Base-by-base conservation (phyloP, 78 protist species). In the Chrysochromulina tobinii region DNA sequence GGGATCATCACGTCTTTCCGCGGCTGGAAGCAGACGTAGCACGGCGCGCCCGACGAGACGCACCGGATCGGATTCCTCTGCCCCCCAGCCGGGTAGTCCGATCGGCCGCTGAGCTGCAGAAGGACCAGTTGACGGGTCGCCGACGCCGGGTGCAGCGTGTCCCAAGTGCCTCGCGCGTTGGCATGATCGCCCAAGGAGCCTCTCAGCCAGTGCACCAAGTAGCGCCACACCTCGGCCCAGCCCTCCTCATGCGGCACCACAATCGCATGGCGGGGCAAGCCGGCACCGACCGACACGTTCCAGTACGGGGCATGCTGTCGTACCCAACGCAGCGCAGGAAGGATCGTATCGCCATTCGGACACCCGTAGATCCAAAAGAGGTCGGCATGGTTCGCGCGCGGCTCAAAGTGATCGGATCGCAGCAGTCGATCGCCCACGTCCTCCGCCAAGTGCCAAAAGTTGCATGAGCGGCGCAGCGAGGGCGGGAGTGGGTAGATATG, bases 361-460 rank as follows among this genome's bases (percentile, higher is more conserved):
- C 81, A 72, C 53, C 81, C 81, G 81, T 72, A 72, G 81, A 72
- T 72, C 81, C 81, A 72, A 14, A 72, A 72, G 20, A 72, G 81
- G 14, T 72, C 81, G 11, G 81, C 81, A 6, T 53, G 81, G 17
- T 25, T 15, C 53, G 53, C n/a, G 5, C 8, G 12, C n/a, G 81
- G 81, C 81, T 72, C 81, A 5, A 72, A 53, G 27, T 38, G 27
- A 53, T 25, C 57, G 5, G 81, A 72, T 38, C 53, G 5, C 20
- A 72, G 81, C 53, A 72, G 57, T 53, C 11, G 5, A 53, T 72
- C 81, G 72, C 72, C 72, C 27, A 66, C n/a, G 27, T 66, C 72
- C 72, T 66, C 72, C 25, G 72, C 8, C 27, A 66, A 20, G 27
- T 20, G 72, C 72, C 72, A 66, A 18, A 20, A 6, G 8, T 20